Base-by-base conservation (phyloP, 257 asterid species). In the Misopates orontium region DNA sequence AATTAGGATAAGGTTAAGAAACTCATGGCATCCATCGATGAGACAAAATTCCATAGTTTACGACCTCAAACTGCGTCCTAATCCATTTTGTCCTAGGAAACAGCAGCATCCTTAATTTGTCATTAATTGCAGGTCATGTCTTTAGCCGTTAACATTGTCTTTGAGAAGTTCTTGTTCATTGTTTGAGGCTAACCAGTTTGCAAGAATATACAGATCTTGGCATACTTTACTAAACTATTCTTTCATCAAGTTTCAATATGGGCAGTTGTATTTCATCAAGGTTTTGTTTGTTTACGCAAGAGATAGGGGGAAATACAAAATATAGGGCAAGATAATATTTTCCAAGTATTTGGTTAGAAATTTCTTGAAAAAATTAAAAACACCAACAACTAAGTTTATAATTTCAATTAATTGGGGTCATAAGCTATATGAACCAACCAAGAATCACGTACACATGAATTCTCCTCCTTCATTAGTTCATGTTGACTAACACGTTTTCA, bases 81-180 rank as follows among this genome's bases (percentile, higher is more conserved):
- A 36, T 36, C 8, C 15, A 18, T 28, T 42, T 23, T 3, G 50
- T 74, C 68, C 68, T 56, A 74, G 71, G 78, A 62, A 73, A 68
- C 74, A 56, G 21, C 53, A 8, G 58, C 25, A 64, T 10, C 62
- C 23, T 42, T 21, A 59, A 36, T 66, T 20, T 59, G 23, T 31
- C 24, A 18, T 21, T 58, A 67, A 52, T 48, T 24, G 60, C 11
- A 45, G 54, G 10, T 40, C 16, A 18, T 15, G 45, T 53, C 21
- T 39, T 73, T 62, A 67, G 69, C 73, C 42, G 64, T 53, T 73
- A 60, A 41, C 67, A 5, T 24, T 18, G 57, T 51, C 62, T 69
- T 40, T 50, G 56, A 39, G 48, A 42, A 21, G 59, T 17, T 70
- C 63, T 70, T 70, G 68, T 70, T 70, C 74, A 62, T 70, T 52